Evolutionary conservation across 1,284 basidiomycete species (phyloP).

Genomic region (Anthracocystis panici-leucophaei): DNA sequence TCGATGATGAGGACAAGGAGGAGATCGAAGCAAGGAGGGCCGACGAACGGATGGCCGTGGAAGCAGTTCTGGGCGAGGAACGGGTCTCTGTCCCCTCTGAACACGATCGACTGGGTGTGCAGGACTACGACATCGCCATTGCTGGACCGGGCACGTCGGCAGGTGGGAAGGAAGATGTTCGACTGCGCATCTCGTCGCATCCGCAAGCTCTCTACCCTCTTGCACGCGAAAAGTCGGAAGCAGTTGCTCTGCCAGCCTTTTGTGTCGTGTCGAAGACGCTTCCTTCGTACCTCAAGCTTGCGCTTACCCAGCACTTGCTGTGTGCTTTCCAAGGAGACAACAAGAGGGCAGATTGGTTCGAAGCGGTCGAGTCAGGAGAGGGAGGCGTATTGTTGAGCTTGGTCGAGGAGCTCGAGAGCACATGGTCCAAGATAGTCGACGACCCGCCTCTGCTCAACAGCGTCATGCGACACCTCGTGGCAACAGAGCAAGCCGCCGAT

Average conservation of each 20-base stretch:
- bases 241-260: conserved; percentile 76
- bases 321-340: conserved; percentile 43
- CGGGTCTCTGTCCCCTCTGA: conserved; percentile 55
- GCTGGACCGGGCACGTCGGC: conserved; percentile 40
- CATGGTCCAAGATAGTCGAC: conserved; percentile 57
- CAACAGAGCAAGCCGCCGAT: conserved; percentile 17
- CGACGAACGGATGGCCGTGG: conserved; percentile 78
- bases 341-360: conserved; percentile 72
- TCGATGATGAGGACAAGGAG: conserved; percentile 25
- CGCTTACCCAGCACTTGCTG: conserved; percentile 77
- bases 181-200: conserved; percentile 78
- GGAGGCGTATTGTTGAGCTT: conserved; percentile 81
- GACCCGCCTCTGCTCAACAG: conserved; percentile 66
- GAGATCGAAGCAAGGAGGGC: conserved; percentile 72
- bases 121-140: conserved; percentile 66
- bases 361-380: conserved; percentile 77
- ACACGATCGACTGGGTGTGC: conserved; percentile 64
- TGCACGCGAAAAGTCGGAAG: conserved; percentile 8
- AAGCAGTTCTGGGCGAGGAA: conserved; percentile 72
- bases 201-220: conserved; percentile 71
- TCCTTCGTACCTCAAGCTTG: conserved; percentile 85
- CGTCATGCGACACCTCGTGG: conserved; percentile 63
- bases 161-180: conserved; percentile 71
- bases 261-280: conserved; percentile 80
- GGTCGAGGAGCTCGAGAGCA: conserved; percentile 78